Evolutionary conservation across 2,329 filamentous ascomycete genomes (phyloP).

Genomic region (Botrytis deweyae): DNA sequence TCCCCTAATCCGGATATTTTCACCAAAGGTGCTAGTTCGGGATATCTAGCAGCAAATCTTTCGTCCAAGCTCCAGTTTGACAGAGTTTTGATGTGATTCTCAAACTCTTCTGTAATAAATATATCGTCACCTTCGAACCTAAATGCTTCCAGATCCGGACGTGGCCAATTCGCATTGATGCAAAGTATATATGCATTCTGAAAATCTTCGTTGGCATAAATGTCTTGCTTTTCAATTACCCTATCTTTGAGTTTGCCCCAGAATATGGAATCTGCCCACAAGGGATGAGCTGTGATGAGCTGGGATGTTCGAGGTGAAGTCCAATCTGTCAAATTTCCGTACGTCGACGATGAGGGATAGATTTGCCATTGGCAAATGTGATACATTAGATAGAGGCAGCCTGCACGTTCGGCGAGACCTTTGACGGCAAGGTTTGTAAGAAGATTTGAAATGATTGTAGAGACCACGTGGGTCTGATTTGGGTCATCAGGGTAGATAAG

Average conservation of each 20-base stretch:
- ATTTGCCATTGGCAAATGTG: constrained; percentile 35
- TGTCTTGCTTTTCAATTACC: constrained; percentile 41
- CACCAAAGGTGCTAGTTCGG: constrained; percentile 29
- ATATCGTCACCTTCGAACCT: constrained; percentile 30
- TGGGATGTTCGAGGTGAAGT: constrained; percentile 28
- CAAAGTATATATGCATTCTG: constrained; percentile 40
- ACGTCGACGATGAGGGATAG: constrained; percentile 27
- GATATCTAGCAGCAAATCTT: constrained; percentile 32
- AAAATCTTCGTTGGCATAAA: constrained; percentile 44
- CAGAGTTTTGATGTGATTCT: constrained; percentile 26
- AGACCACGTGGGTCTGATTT: constrained; percentile 34
- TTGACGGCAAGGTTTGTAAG: constrained; percentile 25
- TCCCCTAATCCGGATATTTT: constrained; percentile 1
- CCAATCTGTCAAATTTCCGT: constrained; percentile 33
- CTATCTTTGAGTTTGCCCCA: constrained; percentile 42
- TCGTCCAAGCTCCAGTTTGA: constrained; percentile 36
- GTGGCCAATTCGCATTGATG: constrained; percentile 42
- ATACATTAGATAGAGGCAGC: constrained; percentile 29
- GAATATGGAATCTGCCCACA: constrained; percentile 39
- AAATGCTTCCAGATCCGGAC: constrained; percentile 28
- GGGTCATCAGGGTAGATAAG: constrained; percentile 38
- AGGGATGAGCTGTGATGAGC: constrained; percentile 40
- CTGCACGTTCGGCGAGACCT: constrained; percentile 29
- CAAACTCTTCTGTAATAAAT: constrained; percentile 28
- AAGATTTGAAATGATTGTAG: constrained; percentile 38